Base-by-base conservation (phyloP, 805 yeast genomes). In the Brettanomyces custersianus region DNA sequence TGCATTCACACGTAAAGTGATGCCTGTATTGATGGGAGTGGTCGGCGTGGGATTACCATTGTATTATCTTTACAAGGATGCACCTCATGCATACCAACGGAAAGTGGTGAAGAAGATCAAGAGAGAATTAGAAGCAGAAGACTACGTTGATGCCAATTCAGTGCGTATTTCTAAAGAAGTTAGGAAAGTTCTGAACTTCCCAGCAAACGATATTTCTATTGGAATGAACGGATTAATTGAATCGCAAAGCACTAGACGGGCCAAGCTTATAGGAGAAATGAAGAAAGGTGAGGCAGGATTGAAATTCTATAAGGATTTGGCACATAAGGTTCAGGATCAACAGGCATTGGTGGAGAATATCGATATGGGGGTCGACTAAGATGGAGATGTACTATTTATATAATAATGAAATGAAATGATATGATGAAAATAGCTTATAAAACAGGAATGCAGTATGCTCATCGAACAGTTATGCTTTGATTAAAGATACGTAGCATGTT, bases 71-170 rank as follows among this genome's bases (percentile, higher is more conserved):
- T 62, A 86, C 15, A 65, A 68, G 40, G 97, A 92, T 55, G 74
- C 94, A 11, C 96, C 96, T 3, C 74, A 80, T 47, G 95, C 96
- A 0, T 75, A 85, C 47, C 94, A 95, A 15, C 66, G 86, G 45
- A 87, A 87, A 39, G 70, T 86, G 40, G 86, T 92, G 0, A 65
- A 69, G 33, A 85, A 82, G 56, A 72, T 90, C 45, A 72, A 71
- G 43, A 52, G 52, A 5, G 81, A 80, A 48, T 63, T 92, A 23
- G 65, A 66, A 29, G 72, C 70, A 12, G 58, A 77, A 46, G 96
- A 88, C 41, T 92, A 87, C 49, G 77, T 83, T 10, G 92, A 82
- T 46, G 48, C 66, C 31, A 90, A 88, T 53, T 77, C 95, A 1
- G 71, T 69, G 33, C 68, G 98, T 41, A 72, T 92, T 6, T 68